Base-by-base conservation (phyloP, 441 rosid genomes). In the Erodium texanum region DNA sequence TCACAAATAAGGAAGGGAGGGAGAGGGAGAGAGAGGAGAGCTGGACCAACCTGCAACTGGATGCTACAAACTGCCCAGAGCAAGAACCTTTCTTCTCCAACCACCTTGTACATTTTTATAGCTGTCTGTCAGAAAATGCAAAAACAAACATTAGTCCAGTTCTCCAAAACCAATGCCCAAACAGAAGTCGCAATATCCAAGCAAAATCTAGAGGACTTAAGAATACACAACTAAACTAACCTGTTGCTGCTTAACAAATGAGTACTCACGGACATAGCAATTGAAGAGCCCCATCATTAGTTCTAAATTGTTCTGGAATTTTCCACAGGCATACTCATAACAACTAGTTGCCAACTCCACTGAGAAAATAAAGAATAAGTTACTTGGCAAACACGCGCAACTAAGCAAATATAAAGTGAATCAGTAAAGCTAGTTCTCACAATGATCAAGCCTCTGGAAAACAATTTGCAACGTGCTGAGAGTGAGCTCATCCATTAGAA, bases 31-130 rank as follows among this genome's bases (percentile, higher is more conserved):
- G 56, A 58, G 45, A 65, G 29, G 56, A 58, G 45, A 65, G 29
- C 34, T n/a, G 66, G 68, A 34, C 15, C 58, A 83, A 94, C 99
- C 89, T 95, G 99, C 74, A 95, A 85, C 59, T 95, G 99, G 82
- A 95, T 89, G 88, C 98, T 95, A 83, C 98, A 92, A 77, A 95
- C 97, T 52, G 99, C 97, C 99, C 99, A 92, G 36, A 95, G 98
- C 84, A 92, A 77, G 76, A 86, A 92, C 76, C 97, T 85, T 75
- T 92, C 99, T 83, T 95, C 98, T 65, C 96, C 97, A 59, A 81
- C 88, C 68, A 84, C 85, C 77, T 95, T 95, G 79, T 95, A 92
- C 99, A 95, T 92, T 85, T 89, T 95, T 70, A 95, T 92, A 73
- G 98, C 96, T 69, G 90, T 90, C 99, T 95, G 96, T 72, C 81